A percentile compares a stretch with the other conserved stretches of the same genome.
phyloP scores from a whole-genome alignment of 106 monocot species.

The Ottelia alismoides region DNA sequence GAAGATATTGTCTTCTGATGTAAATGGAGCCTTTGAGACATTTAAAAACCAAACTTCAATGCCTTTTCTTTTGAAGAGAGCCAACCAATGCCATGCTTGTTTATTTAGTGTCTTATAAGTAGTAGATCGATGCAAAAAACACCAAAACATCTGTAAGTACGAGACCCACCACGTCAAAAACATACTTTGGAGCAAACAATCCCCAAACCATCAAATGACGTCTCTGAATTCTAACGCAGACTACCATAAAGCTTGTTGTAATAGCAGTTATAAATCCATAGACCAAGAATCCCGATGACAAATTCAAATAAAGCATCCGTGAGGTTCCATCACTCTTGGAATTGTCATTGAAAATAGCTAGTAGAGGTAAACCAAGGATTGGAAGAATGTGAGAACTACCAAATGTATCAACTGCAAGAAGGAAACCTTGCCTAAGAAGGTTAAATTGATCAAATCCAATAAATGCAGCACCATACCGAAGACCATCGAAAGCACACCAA shows the following conservation, averaged over 20 bases:
- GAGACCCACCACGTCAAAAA: constrained; percentile 11
- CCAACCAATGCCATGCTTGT: no score
- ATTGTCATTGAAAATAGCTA: constrained; percentile 32
- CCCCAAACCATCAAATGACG: no score
- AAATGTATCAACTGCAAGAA: constrained; percentile 87
- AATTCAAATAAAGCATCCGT: background rate
- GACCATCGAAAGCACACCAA: constrained; percentile 73
- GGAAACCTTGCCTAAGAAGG: constrained; percentile 64
- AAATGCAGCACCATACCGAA: constrained; percentile 92
- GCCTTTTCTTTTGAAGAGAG: no score
- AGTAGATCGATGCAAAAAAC: constrained; percentile 2
- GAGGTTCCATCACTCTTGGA: no score
- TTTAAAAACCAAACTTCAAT: no score
- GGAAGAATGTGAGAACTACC: constrained; percentile 81
- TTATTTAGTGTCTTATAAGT: no score
- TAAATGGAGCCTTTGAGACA: no score
- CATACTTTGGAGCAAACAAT: constrained; percentile 12
- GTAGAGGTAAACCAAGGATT: constrained; percentile 63
- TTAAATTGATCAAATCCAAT: constrained; percentile 93
- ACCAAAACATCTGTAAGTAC: constrained; percentile 5
- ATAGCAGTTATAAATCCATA: no score
- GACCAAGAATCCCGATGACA: no score
- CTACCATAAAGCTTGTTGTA: background rate
- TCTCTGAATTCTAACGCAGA: no score
- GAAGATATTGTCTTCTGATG: no score